Base-by-base conservation (phyloP, 371 early-diverging fungal species). In the Mucor racemosus region DNA sequence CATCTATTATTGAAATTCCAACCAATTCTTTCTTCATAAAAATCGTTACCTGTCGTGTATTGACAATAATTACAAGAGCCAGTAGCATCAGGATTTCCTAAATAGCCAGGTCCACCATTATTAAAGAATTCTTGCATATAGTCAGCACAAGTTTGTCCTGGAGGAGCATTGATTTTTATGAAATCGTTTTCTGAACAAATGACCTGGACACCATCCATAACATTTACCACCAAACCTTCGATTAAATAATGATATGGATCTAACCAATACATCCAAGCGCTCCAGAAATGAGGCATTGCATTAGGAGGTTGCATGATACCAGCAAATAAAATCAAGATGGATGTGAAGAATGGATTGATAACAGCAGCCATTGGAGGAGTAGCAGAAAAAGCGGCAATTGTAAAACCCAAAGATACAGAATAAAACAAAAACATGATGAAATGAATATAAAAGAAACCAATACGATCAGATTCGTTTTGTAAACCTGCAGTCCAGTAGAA, bases 401-500 rank as follows among this genome's bases (percentile, higher is more conserved):
- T 66, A 65, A 75, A 76, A 65, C 94, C 91, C 59, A 92, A 82
- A 6, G 89, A 88, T 58, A 89, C 76, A 13, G 90, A 82, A 72
- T 87, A 91, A 54, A 86, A 69, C 46, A 86, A 79, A 70, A 89
- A 88, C 39, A 88, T 65, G 58, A 85, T 76, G 36, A 87, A 71
- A 53, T 86, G 74, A 15, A 92, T 60, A 64, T 88, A 90, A 56
- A 92, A 88, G 72, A 82, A 92, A 48, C 81, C 81, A 35, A 79
- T 81, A 72, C 82, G 76, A 44, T 67, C 77, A 14, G 85, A 80
- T 7, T 46, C 72, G 14, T 71, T 74, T 63, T 77, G 75, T 41
- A 92, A 78, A 7, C 91, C 90, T n/a, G 84, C 86, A n/a, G 90
- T 86, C 88, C 88, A 94, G 83, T 94, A 90, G 73, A 87, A 79